These are phyloP conservation scores for Lodderomyces parapsilosis DNA, from an alignment of 1,139 yeast species.

Conservation along the genomic window DNA sequence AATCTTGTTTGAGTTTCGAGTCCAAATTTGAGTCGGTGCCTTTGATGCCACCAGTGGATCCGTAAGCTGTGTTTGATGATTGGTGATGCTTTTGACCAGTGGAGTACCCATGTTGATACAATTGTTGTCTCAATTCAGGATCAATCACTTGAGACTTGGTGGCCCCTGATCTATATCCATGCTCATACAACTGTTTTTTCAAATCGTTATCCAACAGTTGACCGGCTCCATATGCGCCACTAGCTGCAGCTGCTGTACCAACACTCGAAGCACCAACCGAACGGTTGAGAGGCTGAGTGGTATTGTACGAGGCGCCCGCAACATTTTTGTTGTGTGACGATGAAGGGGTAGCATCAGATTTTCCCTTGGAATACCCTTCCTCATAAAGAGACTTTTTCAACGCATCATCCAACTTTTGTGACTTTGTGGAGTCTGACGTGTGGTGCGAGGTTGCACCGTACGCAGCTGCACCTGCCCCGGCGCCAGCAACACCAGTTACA, in stretches of 20 bases:
- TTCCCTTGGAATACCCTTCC: constrained; percentile 13
- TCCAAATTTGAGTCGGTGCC: constrained; percentile 6
- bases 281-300: constrained; percentile 11
- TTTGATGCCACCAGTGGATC: constrained; percentile 6
- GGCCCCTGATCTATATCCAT: constrained; percentile 9
- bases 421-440: neutral
- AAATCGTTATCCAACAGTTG: constrained; percentile 4
- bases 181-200: constrained; percentile 11
- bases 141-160: neutral
- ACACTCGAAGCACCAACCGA: constrained; percentile 7
- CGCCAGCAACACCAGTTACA: constrained; percentile 8
- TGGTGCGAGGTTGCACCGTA: neutral
- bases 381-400: constrained; percentile 7
- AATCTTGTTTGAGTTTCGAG: constrained; percentile 10
- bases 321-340: constrained; percentile 7
- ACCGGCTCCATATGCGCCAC: constrained; percentile 9
- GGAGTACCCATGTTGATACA: constrained; percentile 8
- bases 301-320: constrained; percentile 12
- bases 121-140: constrained; percentile 5
- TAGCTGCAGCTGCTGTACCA: constrained; percentile 12
- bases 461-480: constrained; percentile 7
- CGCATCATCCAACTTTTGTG: constrained; percentile 3
- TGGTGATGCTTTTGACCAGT: constrained; percentile 7
- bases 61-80: neutral
- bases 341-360: neutral